phyloP scores from a whole-genome alignment of 345 rosid species.

The Physaria fendleri region DNA sequence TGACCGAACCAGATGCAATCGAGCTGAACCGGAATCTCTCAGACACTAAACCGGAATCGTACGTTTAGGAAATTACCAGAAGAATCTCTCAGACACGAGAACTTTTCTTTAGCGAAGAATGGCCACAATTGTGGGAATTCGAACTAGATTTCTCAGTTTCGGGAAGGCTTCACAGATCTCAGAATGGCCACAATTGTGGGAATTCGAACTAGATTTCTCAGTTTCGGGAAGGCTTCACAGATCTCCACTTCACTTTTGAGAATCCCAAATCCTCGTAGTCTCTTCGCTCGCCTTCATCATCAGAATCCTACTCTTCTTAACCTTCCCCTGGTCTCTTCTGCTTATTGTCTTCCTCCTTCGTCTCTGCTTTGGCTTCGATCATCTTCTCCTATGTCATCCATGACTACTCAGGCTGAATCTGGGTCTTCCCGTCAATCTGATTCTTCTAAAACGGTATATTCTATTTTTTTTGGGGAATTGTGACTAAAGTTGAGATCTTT shows the following conservation, averaged over 20 bases:
- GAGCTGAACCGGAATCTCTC: background rate
- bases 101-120: background rate
- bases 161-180: conserved; percentile 19
- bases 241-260: conserved; percentile 11
- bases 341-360: conserved; percentile 31
- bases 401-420: conserved; percentile 36
- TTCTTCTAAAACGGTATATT: conserved; percentile 47
- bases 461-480: background rate
- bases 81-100: background rate
- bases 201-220: conserved; percentile 30
- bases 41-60: conserved; percentile 4
- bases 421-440: conserved; percentile 35
- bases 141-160: conserved; percentile 33
- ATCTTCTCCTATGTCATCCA: conserved; percentile 34
- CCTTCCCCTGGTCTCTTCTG: conserved; percentile 32
- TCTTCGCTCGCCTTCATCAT: conserved; percentile 41
- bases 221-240: conserved; percentile 20
- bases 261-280: conserved; percentile 29
- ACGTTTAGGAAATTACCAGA: background rate
- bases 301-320: conserved; percentile 34
- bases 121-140: conserved; percentile 8
- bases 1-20: background rate
- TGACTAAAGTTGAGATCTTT: background rate
- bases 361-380: conserved; percentile 38
- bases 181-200: conserved; percentile 3